A percentile compares a stretch with the other conserved stretches of the same genome.
Conservation (phyloP, 2,329 filamentous ascomycete genomes). For the Diaporthe sp. region DNA sequence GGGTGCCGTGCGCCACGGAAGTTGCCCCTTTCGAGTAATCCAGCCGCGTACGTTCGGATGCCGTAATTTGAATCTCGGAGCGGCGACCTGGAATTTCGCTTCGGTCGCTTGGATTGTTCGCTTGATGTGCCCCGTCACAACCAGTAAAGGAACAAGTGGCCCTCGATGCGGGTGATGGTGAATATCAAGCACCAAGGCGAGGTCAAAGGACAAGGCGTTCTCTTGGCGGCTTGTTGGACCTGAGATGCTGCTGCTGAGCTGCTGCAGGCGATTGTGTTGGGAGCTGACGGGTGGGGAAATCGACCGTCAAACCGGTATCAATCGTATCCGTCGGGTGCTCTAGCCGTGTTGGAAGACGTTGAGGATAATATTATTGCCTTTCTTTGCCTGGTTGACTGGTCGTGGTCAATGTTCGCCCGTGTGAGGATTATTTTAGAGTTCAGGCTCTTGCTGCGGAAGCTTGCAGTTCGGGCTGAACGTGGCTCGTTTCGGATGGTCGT, state of each 20-base stretch:
- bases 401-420: background rate
- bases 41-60: slow-evolving; percentile 18
- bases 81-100: slow-evolving; percentile 34
- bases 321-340: background rate
- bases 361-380: background rate
- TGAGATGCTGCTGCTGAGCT: background rate
- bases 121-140: slow-evolving; percentile 14
- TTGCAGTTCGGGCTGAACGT: background rate
- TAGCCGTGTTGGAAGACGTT: slow-evolving; percentile 12
- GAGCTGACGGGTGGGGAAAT: slow-evolving; percentile 10
- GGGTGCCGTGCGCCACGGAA: slow-evolving; percentile 27
- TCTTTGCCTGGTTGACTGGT: background rate
- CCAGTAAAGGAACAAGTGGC: slow-evolving; percentile 1
- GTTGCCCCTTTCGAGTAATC: slow-evolving; percentile 31
- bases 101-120: slow-evolving; percentile 28
- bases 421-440: slow-evolving; percentile 20
- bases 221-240: background rate
- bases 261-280: background rate
- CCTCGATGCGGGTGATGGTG: background rate
- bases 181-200: background rate
- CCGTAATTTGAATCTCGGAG: slow-evolving; percentile 33
- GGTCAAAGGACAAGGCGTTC: background rate
- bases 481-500: slow-evolving; percentile 1
- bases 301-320: slow-evolving; percentile 28
- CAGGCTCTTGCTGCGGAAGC: background rate